Evolutionary conservation across 140 eudicot genomes (phyloP), one percentile per base, ranked within the genome.

Genomic region (Anethum foeniculum): DNA sequence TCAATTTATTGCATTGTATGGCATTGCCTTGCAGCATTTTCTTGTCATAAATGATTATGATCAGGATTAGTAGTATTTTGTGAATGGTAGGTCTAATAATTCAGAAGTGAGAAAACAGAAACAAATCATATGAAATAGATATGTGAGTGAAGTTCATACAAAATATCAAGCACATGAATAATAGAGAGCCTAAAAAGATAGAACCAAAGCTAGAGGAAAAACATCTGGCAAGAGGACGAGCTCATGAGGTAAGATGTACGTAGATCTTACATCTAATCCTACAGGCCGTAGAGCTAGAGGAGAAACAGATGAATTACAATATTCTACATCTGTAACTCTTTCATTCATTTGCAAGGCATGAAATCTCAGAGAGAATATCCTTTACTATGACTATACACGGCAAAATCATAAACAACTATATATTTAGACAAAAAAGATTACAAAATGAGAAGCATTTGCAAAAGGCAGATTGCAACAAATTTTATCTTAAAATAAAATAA

Each of bases 401-500:
- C 28, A 28, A 25, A n/a, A n/a, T 60, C 6, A n/a, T 60, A 8
- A 5, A 30, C 80, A 52, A 77, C 60, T 16, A 51, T 23, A 25
- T 28, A 16, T 30, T 25, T 36, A 52, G 39, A 54, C 21, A 54
- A 79, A 74, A 36, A 44, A 46, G n/a, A 9, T 80, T 47, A 3
- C 58, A 2, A 32, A 49, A 67, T 27, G 51, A 84, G 49, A 15
- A 38, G 56, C 41, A 72, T 43, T 19, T 46, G 12, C 38, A 3
- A 16, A 28, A 72, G 51, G 16, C 51, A 72, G 30, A 72, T 38
- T 36, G 38, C 47, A 34, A 82, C 72, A 84, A 52, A 77, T 27
- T 60, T 36, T 54, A 79, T 76, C 76, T 77, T 68, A 77, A 75
- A 80, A 60, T 56, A 28, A 77, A 75, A 72, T 71, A 77, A 7